Conservation (phyloP, 306 rosid species). For the Acacia crassicarpa region DNA sequence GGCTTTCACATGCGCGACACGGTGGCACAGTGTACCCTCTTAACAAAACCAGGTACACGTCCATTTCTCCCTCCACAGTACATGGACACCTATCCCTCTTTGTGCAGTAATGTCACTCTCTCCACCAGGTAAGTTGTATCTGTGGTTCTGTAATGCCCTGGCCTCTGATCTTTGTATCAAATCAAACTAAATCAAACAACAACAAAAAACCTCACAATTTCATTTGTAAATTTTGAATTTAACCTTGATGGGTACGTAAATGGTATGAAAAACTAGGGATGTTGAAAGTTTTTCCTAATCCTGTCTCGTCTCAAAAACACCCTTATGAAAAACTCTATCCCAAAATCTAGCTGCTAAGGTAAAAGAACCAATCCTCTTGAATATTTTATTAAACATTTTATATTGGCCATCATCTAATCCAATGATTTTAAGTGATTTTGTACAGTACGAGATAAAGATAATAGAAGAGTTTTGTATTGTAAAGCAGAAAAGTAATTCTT, state of each 20-base stretch:
- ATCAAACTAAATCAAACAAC: background rate
- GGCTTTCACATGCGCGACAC: constrained; percentile 73
- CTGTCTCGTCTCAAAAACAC: fast-evolving
- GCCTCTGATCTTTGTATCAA: background rate
- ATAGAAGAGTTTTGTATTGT: too few relatives aligned
- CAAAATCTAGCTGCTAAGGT: too few relatives aligned
- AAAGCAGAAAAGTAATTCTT: too few relatives aligned
- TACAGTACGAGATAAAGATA: too few relatives aligned
- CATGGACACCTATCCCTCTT: constrained; percentile 57
- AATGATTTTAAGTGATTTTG: too few relatives aligned
- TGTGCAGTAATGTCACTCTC: constrained; percentile 24
- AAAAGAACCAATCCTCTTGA: too few relatives aligned
- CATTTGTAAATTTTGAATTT: background rate
- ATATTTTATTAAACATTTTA: too few relatives aligned
- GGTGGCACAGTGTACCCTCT: constrained; percentile 59
- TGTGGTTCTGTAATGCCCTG: background rate
- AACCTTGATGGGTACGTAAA: too few relatives aligned
- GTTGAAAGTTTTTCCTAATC: too few relatives aligned
- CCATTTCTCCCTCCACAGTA: constrained; percentile 50
- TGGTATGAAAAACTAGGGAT: too few relatives aligned
- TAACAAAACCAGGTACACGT: constrained; percentile 60
- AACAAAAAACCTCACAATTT: background rate
- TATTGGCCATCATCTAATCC: too few relatives aligned
- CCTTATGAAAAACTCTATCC: too few relatives aligned
- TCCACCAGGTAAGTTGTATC: background rate